A percentile compares a stretch with the other conserved stretches of the same genome.
Evolutionary conservation across 495 filamentous ascomycete genomes (phyloP).

Genomic region (Letharia columbiana): DNA sequence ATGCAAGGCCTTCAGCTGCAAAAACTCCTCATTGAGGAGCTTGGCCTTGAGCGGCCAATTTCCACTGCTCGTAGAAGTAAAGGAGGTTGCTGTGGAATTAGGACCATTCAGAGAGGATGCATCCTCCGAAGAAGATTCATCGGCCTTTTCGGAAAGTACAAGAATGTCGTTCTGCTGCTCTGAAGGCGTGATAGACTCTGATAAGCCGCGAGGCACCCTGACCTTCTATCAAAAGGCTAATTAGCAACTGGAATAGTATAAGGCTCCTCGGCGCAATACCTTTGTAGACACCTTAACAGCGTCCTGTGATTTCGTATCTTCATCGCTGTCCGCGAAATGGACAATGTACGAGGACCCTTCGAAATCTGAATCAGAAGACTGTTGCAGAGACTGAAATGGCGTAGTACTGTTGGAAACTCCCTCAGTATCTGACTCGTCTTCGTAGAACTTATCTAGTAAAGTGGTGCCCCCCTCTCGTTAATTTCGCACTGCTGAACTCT

Average conservation of each 20-base stretch:
- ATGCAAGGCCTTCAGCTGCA: not conserved
- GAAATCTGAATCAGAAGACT: not conserved
- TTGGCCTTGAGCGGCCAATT: not conserved
- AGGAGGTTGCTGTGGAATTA: not conserved
- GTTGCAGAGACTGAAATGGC: not conserved
- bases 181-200: not conserved
- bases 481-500: not conserved
- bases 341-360: conserved; percentile 4
- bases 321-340: conserved; percentile 6
- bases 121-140: not conserved
- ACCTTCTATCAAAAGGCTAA: not conserved
- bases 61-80: not conserved
- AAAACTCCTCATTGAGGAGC: not conserved
- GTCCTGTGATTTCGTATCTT: not conserved
- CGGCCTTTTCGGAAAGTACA: not conserved
- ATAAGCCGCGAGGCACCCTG: not conserved
- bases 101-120: not conserved
- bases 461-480: not conserved
- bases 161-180: not conserved
- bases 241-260: not conserved
- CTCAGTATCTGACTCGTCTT: not conserved
- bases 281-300: not conserved
- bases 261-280: not conserved
- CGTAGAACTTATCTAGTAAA: not conserved
- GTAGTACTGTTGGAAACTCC: not conserved